Conservation (phyloP, 2,329 filamentous ascomycete genomes). For the Clonostachys solani region DNA sequence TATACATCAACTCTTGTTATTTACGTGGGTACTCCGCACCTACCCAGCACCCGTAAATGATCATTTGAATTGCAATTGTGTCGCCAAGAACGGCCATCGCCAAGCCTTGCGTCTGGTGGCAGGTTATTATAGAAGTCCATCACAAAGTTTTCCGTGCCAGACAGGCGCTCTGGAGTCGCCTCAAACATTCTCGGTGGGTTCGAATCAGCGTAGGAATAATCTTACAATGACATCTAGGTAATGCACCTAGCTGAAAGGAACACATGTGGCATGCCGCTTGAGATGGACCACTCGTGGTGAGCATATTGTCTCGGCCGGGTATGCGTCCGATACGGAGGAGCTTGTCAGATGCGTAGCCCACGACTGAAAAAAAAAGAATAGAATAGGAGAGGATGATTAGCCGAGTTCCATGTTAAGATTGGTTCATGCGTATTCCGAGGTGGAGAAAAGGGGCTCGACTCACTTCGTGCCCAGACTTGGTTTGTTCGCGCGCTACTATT, state of each 20-base stretch:
- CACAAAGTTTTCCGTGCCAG: neutral
- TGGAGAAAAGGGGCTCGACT: neutral
- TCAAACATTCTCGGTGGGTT: constrained; percentile 29
- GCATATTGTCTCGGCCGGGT: constrained; percentile 21
- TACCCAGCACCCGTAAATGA: too few relatives aligned
- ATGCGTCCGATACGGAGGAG: constrained; percentile 36
- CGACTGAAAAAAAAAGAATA: constrained; percentile 16
- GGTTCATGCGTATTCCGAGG: too few relatives aligned
- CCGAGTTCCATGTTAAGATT: too few relatives aligned
- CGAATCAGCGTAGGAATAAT: constrained; percentile 34
- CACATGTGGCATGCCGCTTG: constrained; percentile 46
- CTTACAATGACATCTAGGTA: constrained; percentile 28
- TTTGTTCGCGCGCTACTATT: constrained; percentile 24
- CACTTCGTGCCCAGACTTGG: constrained; percentile 32
- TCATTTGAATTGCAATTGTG: too few relatives aligned
- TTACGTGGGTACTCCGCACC: too few relatives aligned
- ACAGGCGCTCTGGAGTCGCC: neutral
- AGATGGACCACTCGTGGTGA: constrained; percentile 43
- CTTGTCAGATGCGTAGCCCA: constrained; percentile 34
- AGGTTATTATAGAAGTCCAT: neutral
- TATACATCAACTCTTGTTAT: too few relatives aligned
- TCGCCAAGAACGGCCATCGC: too few relatives aligned
- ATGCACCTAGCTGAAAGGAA: constrained; percentile 32
- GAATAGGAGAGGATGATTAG: neutral
- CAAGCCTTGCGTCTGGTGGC: neutral